Percentiles rank a stretch among this genome's conserved stretches.
Conservation (phyloP, 176 grass and related monocot species). For the Rhipidocladum racemiflorum region DNA sequence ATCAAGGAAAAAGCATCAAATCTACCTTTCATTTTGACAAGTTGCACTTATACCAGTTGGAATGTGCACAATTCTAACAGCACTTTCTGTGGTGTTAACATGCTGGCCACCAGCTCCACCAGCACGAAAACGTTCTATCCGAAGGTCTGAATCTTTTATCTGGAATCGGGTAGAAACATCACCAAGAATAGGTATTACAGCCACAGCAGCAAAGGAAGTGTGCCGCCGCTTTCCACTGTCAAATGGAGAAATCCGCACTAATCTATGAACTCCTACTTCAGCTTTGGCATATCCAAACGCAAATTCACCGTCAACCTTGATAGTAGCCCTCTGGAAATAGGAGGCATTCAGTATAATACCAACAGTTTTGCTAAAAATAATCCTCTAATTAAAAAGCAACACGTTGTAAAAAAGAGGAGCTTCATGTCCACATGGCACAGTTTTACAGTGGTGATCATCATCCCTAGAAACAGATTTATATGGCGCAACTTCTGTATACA, state of each 20-base stretch:
- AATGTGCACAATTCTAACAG: conserved; percentile 91
- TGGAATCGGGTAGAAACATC: conserved; percentile 63
- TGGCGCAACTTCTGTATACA: background rate
- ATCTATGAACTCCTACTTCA: conserved; percentile 82
- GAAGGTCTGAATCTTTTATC: conserved; percentile 91
- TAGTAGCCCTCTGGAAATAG: conserved; percentile 76
- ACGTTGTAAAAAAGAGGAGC: background rate
- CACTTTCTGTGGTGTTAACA: conserved; percentile 90
- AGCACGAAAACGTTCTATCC: conserved; percentile 84
- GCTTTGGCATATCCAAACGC: conserved; percentile 92
- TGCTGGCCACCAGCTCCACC: conserved; percentile 84
- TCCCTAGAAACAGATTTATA: conserved; percentile 5
- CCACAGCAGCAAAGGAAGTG: conserved; percentile 93
- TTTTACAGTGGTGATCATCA: background rate
- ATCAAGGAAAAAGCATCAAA: conserved; percentile 20
- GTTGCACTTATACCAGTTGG: conserved; percentile 87
- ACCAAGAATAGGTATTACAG: conserved; percentile 82
- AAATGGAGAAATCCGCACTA: conserved; percentile 95
- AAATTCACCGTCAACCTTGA: conserved; percentile 89
- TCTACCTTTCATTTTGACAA: conserved; percentile 94
- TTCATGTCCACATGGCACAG: background rate
- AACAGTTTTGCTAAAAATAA: background rate
- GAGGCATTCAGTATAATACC: conserved; percentile 2
- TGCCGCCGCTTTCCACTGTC: conserved; percentile 82
- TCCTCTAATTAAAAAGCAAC: background rate